These are phyloP conservation scores for Filobasidium wieringae DNA, from an alignment of 768 basidiomycete genomes.

Conservation along the genomic window DNA sequence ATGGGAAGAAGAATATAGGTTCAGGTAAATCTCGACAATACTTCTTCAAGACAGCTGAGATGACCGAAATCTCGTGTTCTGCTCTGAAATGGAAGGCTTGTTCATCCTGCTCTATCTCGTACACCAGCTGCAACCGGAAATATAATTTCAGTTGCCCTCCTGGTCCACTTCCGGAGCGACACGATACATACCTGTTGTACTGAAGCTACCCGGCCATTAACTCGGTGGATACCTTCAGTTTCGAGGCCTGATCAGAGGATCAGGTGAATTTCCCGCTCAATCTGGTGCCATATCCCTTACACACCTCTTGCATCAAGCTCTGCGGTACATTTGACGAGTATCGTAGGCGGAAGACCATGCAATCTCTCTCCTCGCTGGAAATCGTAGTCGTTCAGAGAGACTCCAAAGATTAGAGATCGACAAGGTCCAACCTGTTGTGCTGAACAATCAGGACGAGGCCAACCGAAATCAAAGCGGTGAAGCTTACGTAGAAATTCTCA, in stretches of 20 bases:
- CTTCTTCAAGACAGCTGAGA: conserved; percentile 69
- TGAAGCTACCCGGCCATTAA: conserved; percentile 59
- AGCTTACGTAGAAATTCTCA: conserved; percentile 34
- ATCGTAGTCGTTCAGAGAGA: conserved; percentile 77
- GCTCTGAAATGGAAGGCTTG: conserved; percentile 58
- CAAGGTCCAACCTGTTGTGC: conserved; percentile 73
- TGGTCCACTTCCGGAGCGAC: no score
- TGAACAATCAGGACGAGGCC: conserved; percentile 47
- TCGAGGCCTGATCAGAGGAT: conserved; percentile 22
- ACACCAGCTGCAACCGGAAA: conserved; percentile 51
- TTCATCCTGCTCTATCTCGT: conserved; percentile 69
- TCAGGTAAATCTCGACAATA: conserved; percentile 78
- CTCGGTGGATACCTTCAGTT: conserved; percentile 35
- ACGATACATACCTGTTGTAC: conserved; percentile 57
- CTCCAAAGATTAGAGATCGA: conserved; percentile 77
- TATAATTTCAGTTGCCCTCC: not conserved
- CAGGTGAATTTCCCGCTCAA: not conserved
- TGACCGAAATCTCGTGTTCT: conserved; percentile 65
- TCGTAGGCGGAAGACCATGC: conserved; percentile 52
- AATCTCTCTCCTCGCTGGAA: conserved; percentile 66
- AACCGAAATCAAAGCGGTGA: not conserved
- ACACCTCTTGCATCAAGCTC: conserved; percentile 63
- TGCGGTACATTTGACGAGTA: conserved; percentile 64
- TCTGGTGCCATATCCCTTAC: conserved; percentile 29
- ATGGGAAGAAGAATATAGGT: conserved; percentile 68